phyloP scores from a whole-genome alignment of 2,329 filamentous ascomycete genomes.

The Coleophoma crateriformis region DNA sequence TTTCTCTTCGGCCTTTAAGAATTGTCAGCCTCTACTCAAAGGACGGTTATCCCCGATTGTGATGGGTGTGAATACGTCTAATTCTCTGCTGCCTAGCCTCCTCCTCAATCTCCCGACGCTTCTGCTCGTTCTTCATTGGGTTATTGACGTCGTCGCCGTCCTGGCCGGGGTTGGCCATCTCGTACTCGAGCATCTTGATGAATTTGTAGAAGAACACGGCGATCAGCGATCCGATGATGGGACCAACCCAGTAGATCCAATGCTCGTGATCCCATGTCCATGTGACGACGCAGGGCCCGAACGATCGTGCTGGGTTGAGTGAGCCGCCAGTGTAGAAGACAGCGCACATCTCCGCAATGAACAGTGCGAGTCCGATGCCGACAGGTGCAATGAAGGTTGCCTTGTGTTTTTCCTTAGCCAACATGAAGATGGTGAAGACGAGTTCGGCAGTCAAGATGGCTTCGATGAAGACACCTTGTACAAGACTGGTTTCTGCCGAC shows the following conservation, averaged over 20 bases:
- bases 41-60: not conserved
- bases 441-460: conserved; percentile 41
- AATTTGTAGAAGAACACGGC: conserved; percentile 44
- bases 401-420: conserved; percentile 41
- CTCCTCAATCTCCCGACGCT: conserved; percentile 21
- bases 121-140: conserved; percentile 37
- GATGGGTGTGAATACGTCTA: not conserved
- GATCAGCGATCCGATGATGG: conserved; percentile 41
- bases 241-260: conserved; percentile 47
- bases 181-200: conserved; percentile 46
- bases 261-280: conserved; percentile 36
- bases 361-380: conserved; percentile 38
- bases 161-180: conserved; percentile 42
- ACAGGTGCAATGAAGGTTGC: conserved; percentile 40
- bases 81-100: conserved; percentile 1
- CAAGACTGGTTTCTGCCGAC: conserved; percentile 31
- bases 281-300: conserved; percentile 40
- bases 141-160: conserved; percentile 38
- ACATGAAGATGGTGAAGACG: conserved; percentile 44
- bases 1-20: no score
- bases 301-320: conserved; percentile 41
- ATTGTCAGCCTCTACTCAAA: not conserved
- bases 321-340: conserved; percentile 37
- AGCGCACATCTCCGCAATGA: conserved; percentile 38
- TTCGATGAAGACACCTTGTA: conserved; percentile 44